These are phyloP conservation scores for Colletotrichum eleusines DNA, from an alignment of 2,329 filamentous ascomycete species.

Conservation along the genomic window DNA sequence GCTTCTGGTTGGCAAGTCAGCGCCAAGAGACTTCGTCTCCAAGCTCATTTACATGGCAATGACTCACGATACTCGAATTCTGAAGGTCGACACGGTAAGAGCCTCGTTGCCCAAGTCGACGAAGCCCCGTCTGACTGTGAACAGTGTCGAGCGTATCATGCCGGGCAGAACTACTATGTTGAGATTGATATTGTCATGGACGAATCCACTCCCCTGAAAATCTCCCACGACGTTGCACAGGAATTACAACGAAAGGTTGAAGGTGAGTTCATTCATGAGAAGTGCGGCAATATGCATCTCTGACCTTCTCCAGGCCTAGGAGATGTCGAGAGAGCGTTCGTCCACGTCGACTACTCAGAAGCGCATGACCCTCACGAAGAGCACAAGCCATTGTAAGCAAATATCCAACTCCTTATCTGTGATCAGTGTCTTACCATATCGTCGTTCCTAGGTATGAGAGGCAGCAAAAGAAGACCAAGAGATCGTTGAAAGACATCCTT, in stretches of 20 bases:
- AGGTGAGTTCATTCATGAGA: constrained; percentile 48
- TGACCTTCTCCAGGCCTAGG: constrained; percentile 44
- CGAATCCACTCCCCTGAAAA: constrained; percentile 63
- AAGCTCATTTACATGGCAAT: constrained; percentile 68
- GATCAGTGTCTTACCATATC: not conserved
- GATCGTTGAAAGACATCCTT: constrained; percentile 52
- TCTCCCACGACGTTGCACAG: constrained; percentile 72
- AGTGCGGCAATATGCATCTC: not conserved
- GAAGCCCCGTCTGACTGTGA: constrained; percentile 31
- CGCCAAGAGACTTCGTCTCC: constrained; percentile 67
- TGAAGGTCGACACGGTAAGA: constrained; percentile 67
- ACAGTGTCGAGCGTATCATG: constrained; percentile 69
- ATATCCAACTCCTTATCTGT: constrained; percentile 34
- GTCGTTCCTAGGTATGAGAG: constrained; percentile 46
- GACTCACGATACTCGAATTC: constrained; percentile 65
- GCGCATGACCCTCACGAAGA: constrained; percentile 52
- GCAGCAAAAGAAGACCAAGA: constrained; percentile 46
- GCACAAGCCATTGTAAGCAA: constrained; percentile 53
- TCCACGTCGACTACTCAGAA: constrained; percentile 59
- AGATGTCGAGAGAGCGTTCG: constrained; percentile 59
- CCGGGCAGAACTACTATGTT: constrained; percentile 71
- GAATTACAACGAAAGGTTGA: constrained; percentile 71
- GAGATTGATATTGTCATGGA: constrained; percentile 73
- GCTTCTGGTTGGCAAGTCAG: constrained; percentile 71
- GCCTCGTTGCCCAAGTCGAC: not conserved